Conservation (phyloP, 1,139 yeast genomes). For the Debaryomyces sp. region DNA sequence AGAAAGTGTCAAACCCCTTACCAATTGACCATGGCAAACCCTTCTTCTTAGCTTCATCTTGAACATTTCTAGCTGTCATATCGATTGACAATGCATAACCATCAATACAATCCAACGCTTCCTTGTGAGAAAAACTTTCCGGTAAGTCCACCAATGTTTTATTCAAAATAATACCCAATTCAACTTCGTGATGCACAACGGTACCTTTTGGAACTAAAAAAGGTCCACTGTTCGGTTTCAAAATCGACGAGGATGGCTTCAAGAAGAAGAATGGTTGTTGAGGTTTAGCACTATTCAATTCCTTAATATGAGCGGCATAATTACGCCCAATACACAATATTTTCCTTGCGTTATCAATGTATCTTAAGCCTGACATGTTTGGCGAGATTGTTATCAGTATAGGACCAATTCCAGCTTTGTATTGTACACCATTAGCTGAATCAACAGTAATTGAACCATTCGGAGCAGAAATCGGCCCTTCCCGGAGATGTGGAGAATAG, state of each 20-base stretch:
- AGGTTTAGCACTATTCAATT: constrained; percentile 80
- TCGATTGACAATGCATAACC: constrained; percentile 90
- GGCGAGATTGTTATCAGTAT: background rate
- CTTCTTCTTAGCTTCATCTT: constrained; percentile 89
- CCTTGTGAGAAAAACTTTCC: constrained; percentile 58
- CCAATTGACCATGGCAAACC: constrained; percentile 98
- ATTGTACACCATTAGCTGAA: background rate
- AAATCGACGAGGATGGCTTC: constrained; percentile 75
- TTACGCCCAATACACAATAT: constrained; percentile 95
- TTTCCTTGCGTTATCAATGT: constrained; percentile 70
- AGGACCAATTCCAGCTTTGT: background rate
- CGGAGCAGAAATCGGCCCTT: background rate
- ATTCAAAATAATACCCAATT: constrained; percentile 77
- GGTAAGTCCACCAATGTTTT: constrained; percentile 65
- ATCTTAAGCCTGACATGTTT: constrained; percentile 54
- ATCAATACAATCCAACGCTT: constrained; percentile 76
- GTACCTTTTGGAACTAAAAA: constrained; percentile 82
- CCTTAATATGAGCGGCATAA: constrained; percentile 92
- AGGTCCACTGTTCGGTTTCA: constrained; percentile 69
- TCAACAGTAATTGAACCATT: background rate
- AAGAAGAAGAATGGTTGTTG: constrained; percentile 87
- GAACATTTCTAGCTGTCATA: constrained; percentile 94
- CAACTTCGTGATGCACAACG: constrained; percentile 89
- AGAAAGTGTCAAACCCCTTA: constrained; percentile 94
- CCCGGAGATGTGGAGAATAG: background rate